Percentiles rank a stretch among this genome's conserved stretches.
These are phyloP conservation scores for Flueggea neowawraea DNA, from an alignment of 441 rosid genomes.

Conservation along the genomic window DNA sequence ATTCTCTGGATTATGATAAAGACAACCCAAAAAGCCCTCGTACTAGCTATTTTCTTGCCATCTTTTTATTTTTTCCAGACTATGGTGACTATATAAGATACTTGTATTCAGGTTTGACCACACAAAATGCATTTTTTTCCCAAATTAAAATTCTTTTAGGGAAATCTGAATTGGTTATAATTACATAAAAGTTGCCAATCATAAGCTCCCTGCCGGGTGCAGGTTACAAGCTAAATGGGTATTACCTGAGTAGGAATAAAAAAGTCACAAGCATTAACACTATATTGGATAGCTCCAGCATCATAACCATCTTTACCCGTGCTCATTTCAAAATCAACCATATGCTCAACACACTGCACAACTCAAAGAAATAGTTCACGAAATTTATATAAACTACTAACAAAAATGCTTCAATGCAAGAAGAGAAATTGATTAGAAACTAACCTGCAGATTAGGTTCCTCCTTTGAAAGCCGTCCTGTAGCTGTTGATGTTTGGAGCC, in stretches of 20 bases:
- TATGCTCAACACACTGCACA: constrained; percentile 94
- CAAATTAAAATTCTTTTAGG: too few species aligned
- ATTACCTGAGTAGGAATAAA: constrained; percentile 92
- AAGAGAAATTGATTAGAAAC: constrained; percentile 3
- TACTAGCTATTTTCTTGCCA: too few species aligned
- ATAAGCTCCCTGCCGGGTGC: background rate
- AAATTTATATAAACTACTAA: background rate
- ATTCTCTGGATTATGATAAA: background rate
- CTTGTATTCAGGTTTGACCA: too few species aligned
- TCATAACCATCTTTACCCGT: constrained; percentile 40
- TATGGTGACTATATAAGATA: too few species aligned
- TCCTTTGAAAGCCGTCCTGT: constrained; percentile 87
- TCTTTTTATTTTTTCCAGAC: too few species aligned
- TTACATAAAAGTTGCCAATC: background rate
- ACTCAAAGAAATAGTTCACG: constrained; percentile 20
- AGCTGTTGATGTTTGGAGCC: constrained; percentile 99
- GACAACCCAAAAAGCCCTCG: too few species aligned
- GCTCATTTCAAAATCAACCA: constrained; percentile 61
- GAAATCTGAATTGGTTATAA: too few species aligned
- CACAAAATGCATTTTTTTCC: too few species aligned
- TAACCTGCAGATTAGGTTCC: constrained; percentile 98
- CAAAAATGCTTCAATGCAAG: background rate
- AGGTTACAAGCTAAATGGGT: constrained; percentile 9
- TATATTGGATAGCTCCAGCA: constrained; percentile 33
- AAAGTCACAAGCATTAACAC: constrained; percentile 86